Evolutionary conservation across 2,329 filamentous ascomycete genomes (phyloP), one percentile per base, ranked within the genome.

Genomic region (Epichloe amarillans): DNA sequence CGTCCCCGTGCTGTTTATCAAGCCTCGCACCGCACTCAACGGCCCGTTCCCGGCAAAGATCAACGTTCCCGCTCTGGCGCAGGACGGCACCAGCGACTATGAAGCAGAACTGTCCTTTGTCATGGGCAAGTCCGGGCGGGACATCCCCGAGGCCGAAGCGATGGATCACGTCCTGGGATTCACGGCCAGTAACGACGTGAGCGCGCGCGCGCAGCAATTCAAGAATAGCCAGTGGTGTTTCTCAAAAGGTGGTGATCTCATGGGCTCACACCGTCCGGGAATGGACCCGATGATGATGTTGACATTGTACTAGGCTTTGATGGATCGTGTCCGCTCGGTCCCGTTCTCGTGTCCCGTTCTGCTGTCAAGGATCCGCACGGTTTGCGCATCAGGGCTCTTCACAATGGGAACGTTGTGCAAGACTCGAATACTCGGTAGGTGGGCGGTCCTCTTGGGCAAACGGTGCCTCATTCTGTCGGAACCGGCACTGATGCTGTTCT

Each of bases 271-370:
- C 21, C 41, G 26, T 44, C 7, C 15, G 3, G 41, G 10, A 23
- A 23, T n/a, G 7, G 64, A 60, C 35, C 66, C 3, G 7, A 26
- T 26, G 26, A 1, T 26, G 7, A 26, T 8, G 8, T 30, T 30
- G 26, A 30, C 26, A 30, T 30, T 30, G 26, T 11, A 30, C 26
- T 0, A 62, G 70, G 35, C 0, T 64, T 69, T 2, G 73, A 78
- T 58, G 73, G 69, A 0, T 77, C 71, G 51, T 75, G 71, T 52
- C 74, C 74, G 0, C 69, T 77, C 61, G 68, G 69, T 0, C 69
- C 67, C 1, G 57, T 61, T 0, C 56, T 72, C 2, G 64, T 70
- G 1, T 60, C 63, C 2, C 51, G 63, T 0, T 33, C 53, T 0
- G 52, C 56, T 5, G 59, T 71, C 3, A 37, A 54, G 0, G 64